These are phyloP conservation scores for Miscanthus lutarioriparius DNA, from an alignment of 176 grass and related monocot genomes.

Conservation along the genomic window DNA sequence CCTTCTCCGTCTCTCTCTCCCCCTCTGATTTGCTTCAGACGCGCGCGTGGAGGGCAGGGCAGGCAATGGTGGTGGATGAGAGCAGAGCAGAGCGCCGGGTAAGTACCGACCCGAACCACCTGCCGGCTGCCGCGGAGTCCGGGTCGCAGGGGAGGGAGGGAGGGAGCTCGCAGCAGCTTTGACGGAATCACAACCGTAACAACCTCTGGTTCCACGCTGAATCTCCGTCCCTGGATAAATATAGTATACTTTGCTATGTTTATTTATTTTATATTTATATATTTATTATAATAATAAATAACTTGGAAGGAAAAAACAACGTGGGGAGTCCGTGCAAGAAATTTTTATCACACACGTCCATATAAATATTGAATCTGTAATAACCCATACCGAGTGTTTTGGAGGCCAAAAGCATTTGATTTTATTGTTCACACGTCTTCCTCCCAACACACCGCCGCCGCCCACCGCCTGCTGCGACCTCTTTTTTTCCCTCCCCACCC, in stretches of 20 bases:
- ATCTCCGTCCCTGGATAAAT: background rate
- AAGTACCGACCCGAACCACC: background rate
- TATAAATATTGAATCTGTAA: too few species aligned
- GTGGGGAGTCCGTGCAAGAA: too few species aligned
- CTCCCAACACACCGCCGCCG: too few species aligned
- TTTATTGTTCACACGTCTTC: too few species aligned
- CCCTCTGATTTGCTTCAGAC: background rate
- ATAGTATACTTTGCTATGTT: background rate
- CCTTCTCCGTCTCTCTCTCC: background rate
- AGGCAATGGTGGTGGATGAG: background rate
- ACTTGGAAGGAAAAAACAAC: background rate
- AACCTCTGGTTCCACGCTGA: background rate
- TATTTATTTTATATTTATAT: background rate
- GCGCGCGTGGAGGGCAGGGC: background rate
- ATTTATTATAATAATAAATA: background rate
- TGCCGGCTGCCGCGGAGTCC: constrained; percentile 32
- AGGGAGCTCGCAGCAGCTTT: background rate
- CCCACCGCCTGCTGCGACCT: too few species aligned
- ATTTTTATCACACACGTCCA: too few species aligned
- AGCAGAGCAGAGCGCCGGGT: background rate
- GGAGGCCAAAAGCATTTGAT: too few species aligned
- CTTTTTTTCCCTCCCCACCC: too few species aligned
- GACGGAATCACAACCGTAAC: constrained; percentile 15
- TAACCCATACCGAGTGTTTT: too few species aligned
- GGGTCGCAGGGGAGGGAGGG: background rate